Evolutionary conservation across 192 early-diverging fungal species (phyloP).

Genomic region (Chytriomyces sp.): DNA sequence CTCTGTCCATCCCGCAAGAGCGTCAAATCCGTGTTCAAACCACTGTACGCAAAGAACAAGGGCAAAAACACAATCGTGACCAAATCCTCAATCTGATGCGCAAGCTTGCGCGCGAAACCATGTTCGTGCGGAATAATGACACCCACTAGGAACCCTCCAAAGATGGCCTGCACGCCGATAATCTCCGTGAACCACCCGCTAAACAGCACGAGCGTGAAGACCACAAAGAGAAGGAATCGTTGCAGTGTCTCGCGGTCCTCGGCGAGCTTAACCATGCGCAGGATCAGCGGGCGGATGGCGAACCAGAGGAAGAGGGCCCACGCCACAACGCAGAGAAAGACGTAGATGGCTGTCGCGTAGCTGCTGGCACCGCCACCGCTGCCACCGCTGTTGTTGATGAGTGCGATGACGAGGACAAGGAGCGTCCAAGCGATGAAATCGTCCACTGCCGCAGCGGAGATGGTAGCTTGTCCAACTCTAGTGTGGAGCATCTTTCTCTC

Average conservation of each 20-base stretch:
- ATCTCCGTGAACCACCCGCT: conserved; percentile 51
- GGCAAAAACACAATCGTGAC: conserved; percentile 84
- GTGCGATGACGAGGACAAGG: conserved; percentile 61
- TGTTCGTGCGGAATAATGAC: conserved; percentile 86
- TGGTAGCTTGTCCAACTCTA: conserved; percentile 47
- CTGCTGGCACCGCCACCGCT: conserved; percentile 2
- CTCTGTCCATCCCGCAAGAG: conserved; percentile 67
- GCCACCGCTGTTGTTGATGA: conserved; percentile 74
- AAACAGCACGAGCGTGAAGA: conserved; percentile 66
- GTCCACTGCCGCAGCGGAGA: conserved; percentile 79
- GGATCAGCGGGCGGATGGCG: conserved; percentile 63
- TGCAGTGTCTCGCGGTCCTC: conserved; percentile 8
- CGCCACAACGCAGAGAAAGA: conserved; percentile 67
- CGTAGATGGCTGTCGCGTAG: conserved; percentile 71
- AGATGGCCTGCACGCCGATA: conserved; percentile 87
- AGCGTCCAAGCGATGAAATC: conserved; percentile 79
- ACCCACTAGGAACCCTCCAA: conserved; percentile 89
- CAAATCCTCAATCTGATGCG: conserved; percentile 90
- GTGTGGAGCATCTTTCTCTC: conserved; percentile 74
- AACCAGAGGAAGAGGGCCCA: conserved; percentile 73
- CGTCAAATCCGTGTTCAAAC: conserved; percentile 82
- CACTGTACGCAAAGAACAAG: conserved; percentile 85
- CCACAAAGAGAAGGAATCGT: conserved; percentile 69
- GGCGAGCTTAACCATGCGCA: conserved; percentile 19
- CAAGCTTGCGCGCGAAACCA: conserved; percentile 83